Base-by-base conservation (phyloP, 2,329 filamentous ascomycete genomes). In the Sclerotinia trifoliorum region DNA sequence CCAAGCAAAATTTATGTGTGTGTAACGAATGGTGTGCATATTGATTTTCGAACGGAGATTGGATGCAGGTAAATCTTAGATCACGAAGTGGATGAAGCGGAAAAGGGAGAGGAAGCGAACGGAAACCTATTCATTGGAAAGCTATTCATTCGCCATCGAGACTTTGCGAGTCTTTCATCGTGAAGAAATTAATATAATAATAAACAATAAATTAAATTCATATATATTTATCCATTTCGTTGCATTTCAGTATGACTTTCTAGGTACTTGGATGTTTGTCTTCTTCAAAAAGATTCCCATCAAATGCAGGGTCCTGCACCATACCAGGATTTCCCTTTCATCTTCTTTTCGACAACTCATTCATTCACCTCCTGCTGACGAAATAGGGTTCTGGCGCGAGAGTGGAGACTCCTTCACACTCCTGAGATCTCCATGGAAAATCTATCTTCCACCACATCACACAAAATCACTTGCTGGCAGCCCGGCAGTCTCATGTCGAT, bases 271-370 rank as follows among this genome's bases (percentile, higher is more conserved):
- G 57, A 29, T 57, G n/a, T 35, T n/a, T 39, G 5, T 32, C 21
- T 35, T 5, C 39, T 17, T 42, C 17, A 57, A 42, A 24, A 4
- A 39, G 39, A 10, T 35, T 17, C 55, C 55, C 55, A 24, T 42
- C 19, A 24, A 44, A 61, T 61, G 57, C 60, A 63, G 60, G 60
- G 46, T 51, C 60, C 57, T 63, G 17, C 60, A 63, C 29, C n/a
- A 21, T 21, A 39, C 60, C 17, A 63, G 60, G 60, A 49, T 39
- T 63, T 63, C 24, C 60, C 60, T 11, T 51, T 51, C 44, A 35
- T 49, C 29, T 19, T 19, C 29, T 55, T 32, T 39, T n/a, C 35
- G 11, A 26, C 57, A 44, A 46, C 42, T 61, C 24, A 61, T 26
- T 61, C 24, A 61, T 21, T 32, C 42, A 26, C 3, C 17, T n/a